phyloP scores from a whole-genome alignment of 176 grass and related monocot genomes.

The Oryza australiensis region DNA sequence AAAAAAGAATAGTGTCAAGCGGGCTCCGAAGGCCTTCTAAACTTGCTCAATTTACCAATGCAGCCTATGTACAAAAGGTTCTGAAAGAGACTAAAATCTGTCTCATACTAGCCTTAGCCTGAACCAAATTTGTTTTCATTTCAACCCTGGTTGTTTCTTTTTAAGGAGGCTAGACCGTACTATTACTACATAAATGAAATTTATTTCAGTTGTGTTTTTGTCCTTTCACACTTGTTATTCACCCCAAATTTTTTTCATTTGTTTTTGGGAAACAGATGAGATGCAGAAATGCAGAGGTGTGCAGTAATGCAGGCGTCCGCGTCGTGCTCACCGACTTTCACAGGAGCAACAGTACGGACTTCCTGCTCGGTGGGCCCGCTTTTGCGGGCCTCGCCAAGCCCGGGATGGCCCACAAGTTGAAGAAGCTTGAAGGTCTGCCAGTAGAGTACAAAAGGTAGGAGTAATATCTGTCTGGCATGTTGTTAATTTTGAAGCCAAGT shows the following conservation, averaged over 20 bases:
- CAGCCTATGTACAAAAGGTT: neutral
- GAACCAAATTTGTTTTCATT: neutral
- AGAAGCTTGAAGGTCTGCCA: conserved; percentile 37
- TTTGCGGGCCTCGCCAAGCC: conserved; percentile 50
- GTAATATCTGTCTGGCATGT: neutral
- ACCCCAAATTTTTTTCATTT: neutral
- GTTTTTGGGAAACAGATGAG: conserved; percentile 43
- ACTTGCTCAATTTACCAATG: neutral
- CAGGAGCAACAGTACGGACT: conserved; percentile 56
- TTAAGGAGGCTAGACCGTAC: neutral
- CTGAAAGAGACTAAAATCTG: neutral
- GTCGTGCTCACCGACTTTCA: conserved; percentile 76
- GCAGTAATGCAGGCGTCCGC: conserved; percentile 54
- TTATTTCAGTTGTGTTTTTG: neutral
- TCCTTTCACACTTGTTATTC: neutral
- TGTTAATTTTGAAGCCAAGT: neutral
- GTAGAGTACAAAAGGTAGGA: conserved; percentile 68
- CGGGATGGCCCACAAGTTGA: conserved; percentile 51
- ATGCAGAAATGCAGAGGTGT: conserved; percentile 58
- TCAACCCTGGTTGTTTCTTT: neutral
- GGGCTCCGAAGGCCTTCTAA: neutral
- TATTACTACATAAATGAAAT: neutral
- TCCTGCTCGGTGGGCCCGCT: conserved; percentile 50
- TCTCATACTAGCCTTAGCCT: neutral
- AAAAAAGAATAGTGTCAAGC: no score